Base-by-base conservation (phyloP, 768 basidiomycete species). In the Guyanaporus albipodus region DNA sequence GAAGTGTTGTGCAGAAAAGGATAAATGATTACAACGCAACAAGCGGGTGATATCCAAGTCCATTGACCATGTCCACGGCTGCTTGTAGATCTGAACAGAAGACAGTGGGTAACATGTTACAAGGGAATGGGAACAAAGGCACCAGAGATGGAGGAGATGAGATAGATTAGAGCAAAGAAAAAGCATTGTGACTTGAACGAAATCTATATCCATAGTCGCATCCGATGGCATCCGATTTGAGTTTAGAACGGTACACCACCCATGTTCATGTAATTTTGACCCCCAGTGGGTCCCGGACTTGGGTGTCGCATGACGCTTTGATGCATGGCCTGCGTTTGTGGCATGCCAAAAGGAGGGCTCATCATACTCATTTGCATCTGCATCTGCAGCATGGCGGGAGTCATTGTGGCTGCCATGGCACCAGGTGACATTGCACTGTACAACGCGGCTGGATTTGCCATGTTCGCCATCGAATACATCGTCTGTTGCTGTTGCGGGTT, bases 281-380 rank as follows among this genome's bases (percentile, higher is more conserved):
- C 67, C 15, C 64, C 68, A 42, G 71, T 60, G 10, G 81, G 82
- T 12, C 72, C 76, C 12, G 87, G 85, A 61, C 79, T 87, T 11
- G 85, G 78, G 64, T 91, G 85, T 49, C 88, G 79, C 86, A 91
- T 83, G 46, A 90, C 85, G 53, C 85, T 88, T 59, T 84, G 82
- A 44, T 88, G 87, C 82, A 90, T 87, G n/a, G 85, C 79, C 52
- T 85, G 84, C 31, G 78, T 74, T 54, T 82, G 77, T 14, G 72
- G 68, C 38, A 74, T 76, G 21, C 73, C 75, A 57, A 77, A 81
- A 43, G 79, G 74, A 14, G 70, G 56, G 19, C 64, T 70, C 70
- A 74, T 73, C 61, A 70, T 68, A 38, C 70, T 70, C 70, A 75
- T 73, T 31, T 58, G 70, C 73, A 72, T 75, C 62, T 64, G 75